Conservation (phyloP, 2,329 filamentous ascomycete species). For the Trichoderma hamatum region DNA sequence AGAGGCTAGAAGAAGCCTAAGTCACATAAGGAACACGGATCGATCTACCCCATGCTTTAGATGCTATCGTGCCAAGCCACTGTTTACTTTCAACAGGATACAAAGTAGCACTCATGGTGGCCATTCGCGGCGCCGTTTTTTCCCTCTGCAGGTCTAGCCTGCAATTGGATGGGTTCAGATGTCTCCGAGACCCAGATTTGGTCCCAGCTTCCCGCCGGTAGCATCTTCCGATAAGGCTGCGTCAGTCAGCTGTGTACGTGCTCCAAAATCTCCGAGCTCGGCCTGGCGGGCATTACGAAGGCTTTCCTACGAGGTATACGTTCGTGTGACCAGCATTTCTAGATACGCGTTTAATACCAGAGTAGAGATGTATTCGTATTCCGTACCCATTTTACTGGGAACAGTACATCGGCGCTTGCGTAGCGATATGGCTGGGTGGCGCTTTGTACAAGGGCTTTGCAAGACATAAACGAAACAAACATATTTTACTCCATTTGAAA, state of each 20-base stretch:
- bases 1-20: not conserved
- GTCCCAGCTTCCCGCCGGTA: slow-evolving; percentile 5
- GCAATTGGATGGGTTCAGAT: not conserved
- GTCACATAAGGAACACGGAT: not conserved
- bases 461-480: not conserved
- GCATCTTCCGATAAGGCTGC: not conserved
- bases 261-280: not conserved
- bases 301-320: not conserved
- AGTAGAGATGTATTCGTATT: not conserved
- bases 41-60: not conserved
- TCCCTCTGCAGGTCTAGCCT: not conserved
- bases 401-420: not conserved
- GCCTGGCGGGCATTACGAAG: not conserved
- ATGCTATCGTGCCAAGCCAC: not conserved
- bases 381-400: not conserved
- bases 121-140: not conserved
- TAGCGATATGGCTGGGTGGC: not conserved
- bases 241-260: not conserved
- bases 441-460: not conserved
- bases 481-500: not conserved
- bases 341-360: not conserved
- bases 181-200: slow-evolving; percentile 5
- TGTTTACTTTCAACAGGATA: not conserved
- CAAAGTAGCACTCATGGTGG: not conserved
- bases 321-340: not conserved